A percentile compares a stretch with the other conserved stretches of the same genome.
Evolutionary conservation across 768 basidiomycete species (phyloP).

Genomic region (Leccinum fibrillosum): DNA sequence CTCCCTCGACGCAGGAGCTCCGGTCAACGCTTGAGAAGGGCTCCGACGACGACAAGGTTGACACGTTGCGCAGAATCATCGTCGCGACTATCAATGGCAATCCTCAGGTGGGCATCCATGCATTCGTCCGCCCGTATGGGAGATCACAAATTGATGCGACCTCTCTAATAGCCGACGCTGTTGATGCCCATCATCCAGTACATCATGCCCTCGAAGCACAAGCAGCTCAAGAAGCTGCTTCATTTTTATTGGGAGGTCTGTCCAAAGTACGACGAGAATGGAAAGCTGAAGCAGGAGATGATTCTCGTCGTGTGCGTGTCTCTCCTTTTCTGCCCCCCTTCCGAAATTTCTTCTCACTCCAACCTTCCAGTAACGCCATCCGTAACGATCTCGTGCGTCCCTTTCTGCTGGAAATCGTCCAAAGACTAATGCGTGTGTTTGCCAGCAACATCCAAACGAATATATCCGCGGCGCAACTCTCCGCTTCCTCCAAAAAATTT

Average conservation of each 20-base stretch:
- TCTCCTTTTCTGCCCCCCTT: not conserved
- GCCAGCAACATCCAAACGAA: conserved; percentile 97
- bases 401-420: not conserved
- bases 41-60: conserved; percentile 93
- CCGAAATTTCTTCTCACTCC: conserved; percentile 7
- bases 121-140: not conserved
- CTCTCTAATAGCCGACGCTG: conserved; percentile 61
- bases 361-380: conserved; percentile 76
- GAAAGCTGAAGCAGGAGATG: conserved; percentile 99
- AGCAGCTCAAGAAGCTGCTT: conserved; percentile 94
- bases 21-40: conserved; percentile 88
- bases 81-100: conserved; percentile 93
- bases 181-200: conserved; percentile 99
- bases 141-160: not conserved
- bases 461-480: conserved; percentile 98
- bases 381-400: conserved; percentile 88
- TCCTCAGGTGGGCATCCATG: conserved; percentile 60
- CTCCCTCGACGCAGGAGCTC: conserved; percentile 79
- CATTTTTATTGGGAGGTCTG: conserved; percentile 98
- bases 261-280: conserved; percentile 94
- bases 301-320: conserved; percentile 90
- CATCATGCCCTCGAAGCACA: conserved; percentile 92
- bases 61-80: conserved; percentile 93
- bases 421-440: not conserved
- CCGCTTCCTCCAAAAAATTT: conserved; percentile 93